These are phyloP conservation scores for Plasmodium sp. DNA, from an alignment of 169 alveolate species.

Conservation along the genomic window DNA sequence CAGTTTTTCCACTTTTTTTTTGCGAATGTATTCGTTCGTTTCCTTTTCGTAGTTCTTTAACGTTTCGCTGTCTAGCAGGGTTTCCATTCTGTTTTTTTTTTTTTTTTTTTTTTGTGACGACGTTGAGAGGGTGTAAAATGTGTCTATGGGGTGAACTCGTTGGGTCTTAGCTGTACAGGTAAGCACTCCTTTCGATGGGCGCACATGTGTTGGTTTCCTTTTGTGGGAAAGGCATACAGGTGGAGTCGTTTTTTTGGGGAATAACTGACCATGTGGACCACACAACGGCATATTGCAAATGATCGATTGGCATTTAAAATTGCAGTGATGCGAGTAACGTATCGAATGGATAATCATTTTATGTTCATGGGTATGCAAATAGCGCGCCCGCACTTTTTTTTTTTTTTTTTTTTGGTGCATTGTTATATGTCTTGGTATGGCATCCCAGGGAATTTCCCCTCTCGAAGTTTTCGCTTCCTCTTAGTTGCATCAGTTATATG, in stretches of 20 bases:
- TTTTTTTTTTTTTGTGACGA: not conserved
- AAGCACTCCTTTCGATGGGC: not conserved
- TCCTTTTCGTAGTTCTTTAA: constrained; percentile 53
- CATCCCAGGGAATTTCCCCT: not conserved
- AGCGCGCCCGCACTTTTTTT: not conserved
- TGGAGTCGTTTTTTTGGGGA: not conserved
- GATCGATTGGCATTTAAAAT: not conserved
- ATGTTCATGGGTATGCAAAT: not conserved
- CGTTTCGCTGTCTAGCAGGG: constrained; percentile 51
- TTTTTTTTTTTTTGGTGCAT: not conserved
- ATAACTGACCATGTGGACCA: not conserved
- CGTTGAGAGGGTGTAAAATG: not conserved
- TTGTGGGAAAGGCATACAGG: not conserved
- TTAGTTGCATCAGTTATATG: not conserved
- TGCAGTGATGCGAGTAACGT: not conserved
- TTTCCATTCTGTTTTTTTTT: constrained; percentile 21
- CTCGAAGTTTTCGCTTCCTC: not conserved
- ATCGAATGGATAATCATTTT: not conserved
- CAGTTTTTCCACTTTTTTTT: constrained; percentile 51
- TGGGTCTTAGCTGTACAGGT: not conserved
- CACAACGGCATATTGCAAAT: not conserved
- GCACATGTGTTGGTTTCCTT: not conserved
- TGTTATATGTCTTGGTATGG: not conserved
- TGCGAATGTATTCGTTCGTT: constrained; percentile 61
- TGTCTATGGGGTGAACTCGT: not conserved